A percentile compares a stretch with the other conserved stretches of the same genome.
Conservation (phyloP, 2,329 filamentous ascomycete species). For the Colletotrichum sp. region DNA sequence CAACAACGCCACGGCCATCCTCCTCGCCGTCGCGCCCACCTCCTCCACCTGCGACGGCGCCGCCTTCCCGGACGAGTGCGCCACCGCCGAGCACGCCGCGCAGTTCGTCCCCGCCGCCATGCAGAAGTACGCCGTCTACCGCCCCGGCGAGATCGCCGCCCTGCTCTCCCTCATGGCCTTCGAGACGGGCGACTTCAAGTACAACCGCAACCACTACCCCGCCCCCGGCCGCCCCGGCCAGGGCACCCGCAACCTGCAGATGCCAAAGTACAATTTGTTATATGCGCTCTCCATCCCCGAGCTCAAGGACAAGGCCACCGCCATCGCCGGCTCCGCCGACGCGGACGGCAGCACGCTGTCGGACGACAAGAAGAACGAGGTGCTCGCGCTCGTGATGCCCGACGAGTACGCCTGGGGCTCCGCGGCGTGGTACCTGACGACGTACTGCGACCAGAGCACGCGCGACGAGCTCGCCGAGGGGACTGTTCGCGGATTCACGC, state of each 20-base stretch:
- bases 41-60: constrained; percentile 58
- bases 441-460: constrained; percentile 43
- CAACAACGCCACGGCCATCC: constrained; percentile 37
- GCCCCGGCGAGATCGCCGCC: constrained; percentile 68
- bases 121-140: constrained; percentile 58
- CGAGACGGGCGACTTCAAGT: constrained; percentile 74
- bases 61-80: constrained; percentile 61
- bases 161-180: constrained; percentile 73
- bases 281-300: constrained; percentile 52
- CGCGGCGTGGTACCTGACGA: constrained; percentile 56
- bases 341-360: constrained; percentile 28
- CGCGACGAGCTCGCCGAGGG: constrained; percentile 36
- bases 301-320: constrained; percentile 34
- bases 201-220: constrained; percentile 67
- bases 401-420: constrained; percentile 61
- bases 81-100: constrained; percentile 67
- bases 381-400: constrained; percentile 49
- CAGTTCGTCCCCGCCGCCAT: constrained; percentile 63
- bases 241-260: constrained; percentile 68
- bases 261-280: constrained; percentile 45
- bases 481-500: constrained; percentile 44
- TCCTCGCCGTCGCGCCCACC: constrained; percentile 61
- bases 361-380: constrained; percentile 37
- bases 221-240: constrained; percentile 63
- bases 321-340: constrained; percentile 31